A percentile compares a stretch with the other conserved stretches of the same genome.
phyloP scores from a whole-genome alignment of 371 early-diverging fungal species.

The Mortierella sp. region DNA sequence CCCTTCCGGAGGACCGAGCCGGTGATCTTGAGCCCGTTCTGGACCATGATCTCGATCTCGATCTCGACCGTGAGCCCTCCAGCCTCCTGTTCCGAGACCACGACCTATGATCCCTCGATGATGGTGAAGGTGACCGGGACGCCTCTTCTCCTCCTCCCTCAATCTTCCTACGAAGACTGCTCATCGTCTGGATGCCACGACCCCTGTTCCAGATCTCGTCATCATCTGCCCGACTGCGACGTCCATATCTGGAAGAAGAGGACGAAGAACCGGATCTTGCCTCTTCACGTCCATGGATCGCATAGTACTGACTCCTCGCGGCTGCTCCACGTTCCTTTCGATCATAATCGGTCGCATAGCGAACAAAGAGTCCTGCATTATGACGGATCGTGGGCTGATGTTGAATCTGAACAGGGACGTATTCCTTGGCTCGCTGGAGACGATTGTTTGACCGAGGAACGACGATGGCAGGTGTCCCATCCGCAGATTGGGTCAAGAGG shows the following conservation, averaged over 20 bases:
- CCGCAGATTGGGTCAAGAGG: conserved; percentile 20
- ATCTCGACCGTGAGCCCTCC: conserved; percentile 26
- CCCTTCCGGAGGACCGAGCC: conserved; percentile 5
- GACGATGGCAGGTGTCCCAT: conserved; percentile 9
- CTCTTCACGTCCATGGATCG: conserved; percentile 59
- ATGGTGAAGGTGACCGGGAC: conserved; percentile 31
- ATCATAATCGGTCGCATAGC: conserved; percentile 63
- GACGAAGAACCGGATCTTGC: neutral
- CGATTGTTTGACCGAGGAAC: conserved; percentile 31
- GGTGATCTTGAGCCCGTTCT: conserved; percentile 25
- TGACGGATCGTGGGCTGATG: conserved; percentile 20
- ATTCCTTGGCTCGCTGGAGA: conserved; percentile 41
- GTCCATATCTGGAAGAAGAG: conserved; percentile 31
- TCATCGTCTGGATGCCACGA: conserved; percentile 33
- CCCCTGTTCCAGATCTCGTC: conserved; percentile 50
- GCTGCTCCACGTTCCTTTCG: conserved; percentile 63
- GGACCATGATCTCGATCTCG: conserved; percentile 22
- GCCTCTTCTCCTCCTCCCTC: conserved; percentile 31
- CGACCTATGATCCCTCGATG: conserved; percentile 18
- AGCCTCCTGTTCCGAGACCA: conserved; percentile 44
- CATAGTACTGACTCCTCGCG: conserved; percentile 64
- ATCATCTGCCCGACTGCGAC: conserved; percentile 48
- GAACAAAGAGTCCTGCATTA: conserved; percentile 50
- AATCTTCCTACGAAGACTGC: conserved; percentile 33
- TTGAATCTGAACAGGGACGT: conserved; percentile 33